Conservation (phyloP, 352 stramenopile genomes). For the Pythium aristosporum region DNA sequence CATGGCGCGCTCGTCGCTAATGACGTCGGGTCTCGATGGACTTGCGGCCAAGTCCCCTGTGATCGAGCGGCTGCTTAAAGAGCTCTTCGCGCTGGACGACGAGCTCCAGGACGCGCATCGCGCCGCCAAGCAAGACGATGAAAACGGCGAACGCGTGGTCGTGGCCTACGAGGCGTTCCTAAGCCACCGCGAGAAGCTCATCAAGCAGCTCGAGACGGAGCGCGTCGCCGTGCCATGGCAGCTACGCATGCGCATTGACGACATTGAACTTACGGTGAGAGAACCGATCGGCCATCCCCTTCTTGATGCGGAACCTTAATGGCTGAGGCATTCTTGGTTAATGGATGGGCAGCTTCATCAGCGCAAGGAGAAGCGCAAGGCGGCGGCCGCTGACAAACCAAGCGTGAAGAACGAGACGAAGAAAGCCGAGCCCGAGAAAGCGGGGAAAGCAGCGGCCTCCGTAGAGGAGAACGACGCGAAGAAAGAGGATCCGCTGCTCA, state of each 20-base stretch:
- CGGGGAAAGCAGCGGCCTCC: neutral
- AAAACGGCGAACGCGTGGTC: conserved; percentile 35
- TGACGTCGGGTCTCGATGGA: conserved; percentile 11
- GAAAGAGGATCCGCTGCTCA: conserved; percentile 22
- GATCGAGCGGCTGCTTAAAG: conserved; percentile 13
- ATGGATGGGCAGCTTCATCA: conserved; percentile 14
- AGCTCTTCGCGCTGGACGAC: conserved; percentile 31
- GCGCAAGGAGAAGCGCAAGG: conserved; percentile 21
- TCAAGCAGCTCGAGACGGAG: conserved; percentile 28
- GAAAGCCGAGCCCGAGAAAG: neutral
- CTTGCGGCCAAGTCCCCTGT: conserved; percentile 11
- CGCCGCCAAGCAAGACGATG: conserved; percentile 33
- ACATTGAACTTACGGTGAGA: conserved; percentile 74
- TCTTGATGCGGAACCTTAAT: neutral
- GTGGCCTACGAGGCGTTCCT: conserved; percentile 33
- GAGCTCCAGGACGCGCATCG: conserved; percentile 31
- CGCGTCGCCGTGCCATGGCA: conserved; percentile 37
- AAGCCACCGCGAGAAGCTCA: conserved; percentile 24
- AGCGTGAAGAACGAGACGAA: neutral
- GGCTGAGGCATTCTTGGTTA: neutral
- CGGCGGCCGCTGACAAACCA: neutral
- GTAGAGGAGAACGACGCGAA: conserved; percentile 6
- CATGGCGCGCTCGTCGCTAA: conserved; percentile 12
- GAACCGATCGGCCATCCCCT: neutral
- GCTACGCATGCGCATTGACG: conserved; percentile 63